Percentiles rank a stretch among this genome's conserved stretches.
phyloP scores from a whole-genome alignment of 2,329 filamentous ascomycete species.

The Stachybotrys chlorohalonatus region DNA sequence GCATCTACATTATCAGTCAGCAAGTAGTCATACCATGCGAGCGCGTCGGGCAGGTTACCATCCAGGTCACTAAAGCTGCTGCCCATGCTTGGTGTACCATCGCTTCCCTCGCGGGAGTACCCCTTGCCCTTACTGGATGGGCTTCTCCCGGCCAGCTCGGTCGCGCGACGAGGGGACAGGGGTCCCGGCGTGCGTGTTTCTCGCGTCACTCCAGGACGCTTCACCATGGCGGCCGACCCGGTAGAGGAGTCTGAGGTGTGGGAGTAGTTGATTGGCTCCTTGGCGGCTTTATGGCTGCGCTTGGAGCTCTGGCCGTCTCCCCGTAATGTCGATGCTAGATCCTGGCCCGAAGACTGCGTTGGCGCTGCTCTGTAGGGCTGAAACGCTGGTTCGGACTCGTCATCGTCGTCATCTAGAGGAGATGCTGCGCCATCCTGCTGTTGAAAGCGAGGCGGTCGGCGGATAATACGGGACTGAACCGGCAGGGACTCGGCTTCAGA shows the following conservation, averaged over 20 bases:
- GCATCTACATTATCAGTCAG: slow-evolving; percentile 44
- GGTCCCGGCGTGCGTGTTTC: slow-evolving; percentile 31
- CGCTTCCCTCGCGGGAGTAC: slow-evolving; percentile 53
- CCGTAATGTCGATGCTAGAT: slow-evolving; percentile 44
- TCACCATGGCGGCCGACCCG: slow-evolving; percentile 37
- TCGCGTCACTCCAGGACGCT: slow-evolving; percentile 17
- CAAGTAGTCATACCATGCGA: background rate
- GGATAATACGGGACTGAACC: slow-evolving; percentile 51
- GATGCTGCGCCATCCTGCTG: slow-evolving; percentile 23
- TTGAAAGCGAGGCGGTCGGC: slow-evolving; percentile 46
- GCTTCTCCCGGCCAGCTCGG: slow-evolving; percentile 48
- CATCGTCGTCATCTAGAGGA: slow-evolving; percentile 44
- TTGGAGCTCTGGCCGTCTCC: slow-evolving; percentile 29
- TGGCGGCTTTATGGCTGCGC: slow-evolving; percentile 21
- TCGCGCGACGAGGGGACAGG: slow-evolving; percentile 49
- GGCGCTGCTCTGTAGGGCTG: slow-evolving; percentile 33
- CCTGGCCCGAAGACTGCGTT: slow-evolving; percentile 26
- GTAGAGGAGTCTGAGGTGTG: slow-evolving; percentile 57
- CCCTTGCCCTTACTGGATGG: slow-evolving; percentile 40
- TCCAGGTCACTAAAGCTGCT: slow-evolving; percentile 83
- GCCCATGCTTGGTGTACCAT: slow-evolving; percentile 71
- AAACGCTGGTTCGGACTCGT: slow-evolving; percentile 48
- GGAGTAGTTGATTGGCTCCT: slow-evolving; percentile 32
- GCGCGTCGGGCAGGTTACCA: slow-evolving; percentile 33
- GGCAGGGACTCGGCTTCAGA: slow-evolving; percentile 42